Evolutionary conservation across 805 yeast genomes (phyloP).

Genomic region (Kregervanrija fluxuum): DNA sequence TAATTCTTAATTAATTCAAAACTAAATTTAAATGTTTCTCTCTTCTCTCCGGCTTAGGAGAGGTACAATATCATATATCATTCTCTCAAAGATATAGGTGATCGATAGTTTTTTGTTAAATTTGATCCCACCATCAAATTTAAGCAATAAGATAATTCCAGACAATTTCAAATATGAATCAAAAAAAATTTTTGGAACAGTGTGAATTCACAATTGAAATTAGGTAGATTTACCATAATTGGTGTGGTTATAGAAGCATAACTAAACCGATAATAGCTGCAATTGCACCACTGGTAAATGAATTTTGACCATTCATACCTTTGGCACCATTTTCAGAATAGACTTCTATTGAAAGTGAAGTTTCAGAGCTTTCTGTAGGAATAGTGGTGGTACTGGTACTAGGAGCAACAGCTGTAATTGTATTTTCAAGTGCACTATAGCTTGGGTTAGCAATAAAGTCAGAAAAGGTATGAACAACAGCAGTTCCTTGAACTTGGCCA

Average conservation of each 20-base stretch:
- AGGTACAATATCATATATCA: too few species aligned
- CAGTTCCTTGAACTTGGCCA: too few species aligned
- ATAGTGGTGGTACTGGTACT: constrained; percentile 1
- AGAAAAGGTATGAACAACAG: too few species aligned
- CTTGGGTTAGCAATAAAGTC: neutral
- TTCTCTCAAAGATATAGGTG: too few species aligned
- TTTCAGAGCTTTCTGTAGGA: constrained; percentile 2
- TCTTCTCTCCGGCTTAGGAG: too few species aligned
- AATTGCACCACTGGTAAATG: constrained; percentile 9
- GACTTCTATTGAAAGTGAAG: constrained; percentile 9
- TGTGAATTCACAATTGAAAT: neutral
- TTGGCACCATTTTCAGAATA: constrained; percentile 13
- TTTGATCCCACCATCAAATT: too few species aligned
- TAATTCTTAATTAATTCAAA: too few species aligned
- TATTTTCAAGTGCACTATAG: neutral
- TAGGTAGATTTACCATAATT: neutral
- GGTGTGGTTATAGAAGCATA: constrained; percentile 1
- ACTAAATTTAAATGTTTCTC: too few species aligned
- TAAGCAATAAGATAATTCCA: too few species aligned
- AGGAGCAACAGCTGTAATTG: neutral
- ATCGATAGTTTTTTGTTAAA: too few species aligned
- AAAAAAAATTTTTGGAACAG: neutral
- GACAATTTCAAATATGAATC: neutral
- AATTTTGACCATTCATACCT: constrained; percentile 4
- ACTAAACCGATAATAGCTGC: constrained; percentile 2